Conservation (phyloP, 108 stramenopile genomes). For the Chaetoceros tenuissimus region DNA sequence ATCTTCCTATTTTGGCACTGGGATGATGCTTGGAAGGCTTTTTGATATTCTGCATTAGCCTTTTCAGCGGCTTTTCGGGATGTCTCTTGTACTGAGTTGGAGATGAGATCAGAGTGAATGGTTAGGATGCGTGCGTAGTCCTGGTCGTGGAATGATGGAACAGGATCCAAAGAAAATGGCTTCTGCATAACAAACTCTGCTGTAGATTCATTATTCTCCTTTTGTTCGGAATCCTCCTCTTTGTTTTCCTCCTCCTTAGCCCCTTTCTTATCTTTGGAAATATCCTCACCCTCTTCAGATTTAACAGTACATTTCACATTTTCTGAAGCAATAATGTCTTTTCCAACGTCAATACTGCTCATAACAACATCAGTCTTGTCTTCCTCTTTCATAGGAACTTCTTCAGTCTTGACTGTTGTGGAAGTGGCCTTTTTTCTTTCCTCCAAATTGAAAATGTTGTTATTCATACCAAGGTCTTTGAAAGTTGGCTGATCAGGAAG, state of each 20-base stretch:
- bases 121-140: constrained; percentile 43
- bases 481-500: constrained; percentile 69
- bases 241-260: constrained; percentile 10
- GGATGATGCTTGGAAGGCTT: background rate
- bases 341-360: background rate
- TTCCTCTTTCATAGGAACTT: background rate
- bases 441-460: constrained; percentile 49
- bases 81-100: constrained; percentile 15
- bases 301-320: constrained; percentile 3
- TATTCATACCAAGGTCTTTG: constrained; percentile 53
- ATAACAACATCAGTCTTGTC: background rate
- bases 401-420: background rate
- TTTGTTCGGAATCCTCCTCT: background rate
- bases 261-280: constrained; percentile 5
- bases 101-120: constrained; percentile 43
- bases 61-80: constrained; percentile 16
- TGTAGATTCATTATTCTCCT: constrained; percentile 6
- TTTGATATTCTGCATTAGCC: constrained; percentile 35
- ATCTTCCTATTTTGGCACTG: background rate
- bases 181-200: constrained; percentile 17
- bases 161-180: constrained; percentile 47
- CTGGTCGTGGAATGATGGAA: constrained; percentile 65
- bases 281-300: constrained; percentile 1
- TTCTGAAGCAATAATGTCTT: background rate
- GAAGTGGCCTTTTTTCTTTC: constrained; percentile 28